phyloP scores from a whole-genome alignment of 78 protist genomes.

The Cavenderia fasciculata region DNA sequence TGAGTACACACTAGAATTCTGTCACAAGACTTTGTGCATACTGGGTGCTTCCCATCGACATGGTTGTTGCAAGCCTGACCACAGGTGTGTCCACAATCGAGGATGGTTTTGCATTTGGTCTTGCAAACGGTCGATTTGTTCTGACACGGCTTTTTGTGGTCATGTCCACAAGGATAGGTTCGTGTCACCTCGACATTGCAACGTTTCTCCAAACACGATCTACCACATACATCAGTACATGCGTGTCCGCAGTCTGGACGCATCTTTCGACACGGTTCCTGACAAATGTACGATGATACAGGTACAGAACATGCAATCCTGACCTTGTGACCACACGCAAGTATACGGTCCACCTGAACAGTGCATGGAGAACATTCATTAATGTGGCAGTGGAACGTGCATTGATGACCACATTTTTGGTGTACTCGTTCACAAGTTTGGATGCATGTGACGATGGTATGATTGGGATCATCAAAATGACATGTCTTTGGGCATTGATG shows the following conservation, averaged over 20 bases:
- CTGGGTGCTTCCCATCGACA: slow-evolving; percentile 2
- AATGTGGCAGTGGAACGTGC: neutral
- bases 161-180: slow-evolving; percentile 46
- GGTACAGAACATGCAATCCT: neutral
- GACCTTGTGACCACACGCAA: neutral
- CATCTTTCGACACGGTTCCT: slow-evolving; percentile 20
- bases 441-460: slow-evolving; percentile 8
- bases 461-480: slow-evolving; percentile 61
- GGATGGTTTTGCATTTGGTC: slow-evolving; percentile 10
- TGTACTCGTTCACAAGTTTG: slow-evolving; percentile 2
- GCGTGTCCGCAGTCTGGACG: slow-evolving; percentile 49
- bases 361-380: slow-evolving; percentile 9
- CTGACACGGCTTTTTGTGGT: neutral
- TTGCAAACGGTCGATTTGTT: neutral
- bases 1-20: slow-evolving; percentile 37
- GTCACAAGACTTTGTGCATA: neutral
- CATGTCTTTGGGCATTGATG: slow-evolving; percentile 79
- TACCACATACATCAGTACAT: slow-evolving; percentile 14
- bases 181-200: neutral
- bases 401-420: slow-evolving; percentile 13
- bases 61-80: slow-evolving; percentile 36
- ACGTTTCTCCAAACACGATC: neutral
- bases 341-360: neutral
- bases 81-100: slow-evolving; percentile 79
- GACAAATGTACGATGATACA: neutral